Evolutionary conservation across 179 eudicot genomes (phyloP), one percentile per base, ranked within the genome.

Genomic region (Beta macrorhiza): DNA sequence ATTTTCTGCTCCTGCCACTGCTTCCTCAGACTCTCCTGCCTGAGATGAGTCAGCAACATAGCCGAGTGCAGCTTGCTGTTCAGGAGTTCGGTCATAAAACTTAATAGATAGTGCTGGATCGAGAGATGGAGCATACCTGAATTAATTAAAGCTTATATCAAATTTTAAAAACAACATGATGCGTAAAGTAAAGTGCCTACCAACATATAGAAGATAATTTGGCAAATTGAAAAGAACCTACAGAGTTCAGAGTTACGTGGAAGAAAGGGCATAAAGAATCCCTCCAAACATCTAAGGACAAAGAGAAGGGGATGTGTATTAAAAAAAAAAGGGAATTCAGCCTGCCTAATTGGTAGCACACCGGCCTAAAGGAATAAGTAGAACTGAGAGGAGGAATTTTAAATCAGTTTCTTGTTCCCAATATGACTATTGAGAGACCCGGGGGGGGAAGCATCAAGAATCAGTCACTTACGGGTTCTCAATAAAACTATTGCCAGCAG

Each of bases 401-500:
- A 5, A 68, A 68, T 68, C 49, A 29, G 7, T 58, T 58, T 5
- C 63, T 58, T 19, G 63, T 17, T 42, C 71, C 10, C 32, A 15
- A 55, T 25, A 15, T 29, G 53, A 6, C 20, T 7, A 42, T 14
- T 16, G 10, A 8, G 32, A 17, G 45, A 80, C 10, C 14, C 7
- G 3, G 32, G 32, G 53, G 56, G 16, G 4, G 74, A 11, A 10
- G 32, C 32, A 42, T 61, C 2, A 44, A 42, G 44, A 47, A 25
- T 25, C 3, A 68, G 69, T 83, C 51, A 59, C 96, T 90, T 91
- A 96, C 99, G 88, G 97, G 65, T 94, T 94, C 86, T 96, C 99
- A 76, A 94, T 89, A 78, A 90, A 96, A 84, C 99, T 96, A 84
- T 96, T 96, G 76, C 99, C 99, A 12, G 96, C 93, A 84, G 99